These are phyloP conservation scores for Tuber aestivum DNA, from an alignment of 495 filamentous ascomycete species.

Conservation along the genomic window DNA sequence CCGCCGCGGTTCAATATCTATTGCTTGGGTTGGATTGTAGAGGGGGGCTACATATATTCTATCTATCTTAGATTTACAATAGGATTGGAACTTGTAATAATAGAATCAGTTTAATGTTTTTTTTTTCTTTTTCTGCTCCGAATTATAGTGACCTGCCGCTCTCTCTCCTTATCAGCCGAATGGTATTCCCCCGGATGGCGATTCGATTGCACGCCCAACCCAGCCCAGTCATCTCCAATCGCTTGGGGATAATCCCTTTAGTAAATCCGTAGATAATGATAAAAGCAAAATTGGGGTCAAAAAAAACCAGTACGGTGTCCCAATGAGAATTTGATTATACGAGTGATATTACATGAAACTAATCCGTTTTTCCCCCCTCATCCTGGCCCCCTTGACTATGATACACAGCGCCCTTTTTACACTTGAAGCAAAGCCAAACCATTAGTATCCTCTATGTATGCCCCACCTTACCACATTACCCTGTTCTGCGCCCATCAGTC, in stretches of 20 bases:
- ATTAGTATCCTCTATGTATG: not conserved
- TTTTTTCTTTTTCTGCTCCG: not conserved
- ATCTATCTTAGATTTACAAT: not conserved
- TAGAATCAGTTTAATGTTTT: no score
- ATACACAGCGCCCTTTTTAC: not conserved
- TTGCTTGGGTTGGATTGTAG: not conserved
- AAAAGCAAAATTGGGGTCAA: no score
- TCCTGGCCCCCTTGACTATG: not conserved
- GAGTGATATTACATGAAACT: not conserved
- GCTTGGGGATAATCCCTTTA: not conserved
- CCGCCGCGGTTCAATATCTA: not conserved
- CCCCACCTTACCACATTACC: not conserved
- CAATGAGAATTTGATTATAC: not conserved
- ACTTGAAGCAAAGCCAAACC: not conserved
- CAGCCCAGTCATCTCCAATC: not conserved
- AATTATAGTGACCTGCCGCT: not conserved
- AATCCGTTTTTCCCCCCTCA: not conserved
- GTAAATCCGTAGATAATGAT: not conserved
- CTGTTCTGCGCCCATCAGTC: conserved; percentile 11
- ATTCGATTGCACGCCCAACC: not conserved
- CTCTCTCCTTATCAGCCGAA: not conserved
- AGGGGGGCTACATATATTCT: not conserved
- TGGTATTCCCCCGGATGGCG: not conserved
- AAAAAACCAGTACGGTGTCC: not conserved
- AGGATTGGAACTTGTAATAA: not conserved